A percentile compares a stretch with the other conserved stretches of the same genome.
These are phyloP conservation scores for Rubia peregrina DNA, from an alignment of 305 asterid species.

Conservation along the genomic window DNA sequence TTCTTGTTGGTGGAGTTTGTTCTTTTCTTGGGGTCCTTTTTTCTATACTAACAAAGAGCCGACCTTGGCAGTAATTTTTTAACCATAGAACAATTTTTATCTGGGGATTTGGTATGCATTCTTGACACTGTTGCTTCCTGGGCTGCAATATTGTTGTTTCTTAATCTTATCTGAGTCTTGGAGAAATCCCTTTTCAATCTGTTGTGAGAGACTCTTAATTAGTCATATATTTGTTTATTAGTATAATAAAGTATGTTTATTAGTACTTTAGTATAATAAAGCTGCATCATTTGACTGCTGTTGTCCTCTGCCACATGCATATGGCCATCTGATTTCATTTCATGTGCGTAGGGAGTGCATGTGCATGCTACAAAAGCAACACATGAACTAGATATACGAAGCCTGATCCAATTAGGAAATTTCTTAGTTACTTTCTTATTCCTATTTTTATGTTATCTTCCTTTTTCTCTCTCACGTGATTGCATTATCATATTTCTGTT, in stretches of 20 bases:
- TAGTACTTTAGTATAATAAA: not conserved
- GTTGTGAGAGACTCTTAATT: not conserved
- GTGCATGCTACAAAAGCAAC: constrained; percentile 35
- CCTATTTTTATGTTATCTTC: constrained; percentile 13
- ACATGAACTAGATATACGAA: constrained; percentile 16
- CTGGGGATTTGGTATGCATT: not conserved
- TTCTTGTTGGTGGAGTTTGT: constrained; percentile 20
- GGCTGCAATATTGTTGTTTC: not conserved
- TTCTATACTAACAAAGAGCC: not conserved
- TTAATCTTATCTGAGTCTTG: not conserved
- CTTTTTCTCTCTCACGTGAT: constrained; percentile 31
- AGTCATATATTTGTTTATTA: not conserved
- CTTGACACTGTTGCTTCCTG: not conserved
- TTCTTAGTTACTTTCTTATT: constrained; percentile 14
- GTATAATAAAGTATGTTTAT: not conserved
- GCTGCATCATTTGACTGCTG: constrained; percentile 27
- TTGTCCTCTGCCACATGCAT: constrained; percentile 25
- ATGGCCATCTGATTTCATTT: constrained; percentile 12
- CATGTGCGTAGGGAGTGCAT: constrained; percentile 21
- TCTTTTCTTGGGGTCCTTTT: constrained; percentile 32
- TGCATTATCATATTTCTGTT: constrained; percentile 28
- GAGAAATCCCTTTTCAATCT: not conserved
- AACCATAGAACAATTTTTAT: not conserved
- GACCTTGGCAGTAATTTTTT: no score
- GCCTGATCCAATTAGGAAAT: constrained; percentile 5